phyloP scores from a whole-genome alignment of 176 grass and related monocot genomes.

The Aegilops sharonensis region DNA sequence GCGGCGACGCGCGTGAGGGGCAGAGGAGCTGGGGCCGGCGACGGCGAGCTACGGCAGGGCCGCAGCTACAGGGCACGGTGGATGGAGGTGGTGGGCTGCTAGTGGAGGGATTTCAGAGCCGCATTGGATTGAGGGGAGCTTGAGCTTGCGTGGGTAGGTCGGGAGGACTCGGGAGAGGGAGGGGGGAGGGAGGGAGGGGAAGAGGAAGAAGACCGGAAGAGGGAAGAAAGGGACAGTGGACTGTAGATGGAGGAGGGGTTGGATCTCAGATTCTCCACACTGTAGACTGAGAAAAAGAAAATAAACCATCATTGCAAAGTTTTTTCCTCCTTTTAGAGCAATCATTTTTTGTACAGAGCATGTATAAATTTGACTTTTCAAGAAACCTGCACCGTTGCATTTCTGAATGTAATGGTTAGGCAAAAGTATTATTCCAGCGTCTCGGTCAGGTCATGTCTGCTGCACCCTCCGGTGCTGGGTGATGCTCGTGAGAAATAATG shows the following conservation, averaged over 20 bases:
- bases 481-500: too few species aligned
- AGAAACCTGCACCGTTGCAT: background rate
- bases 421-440: too few species aligned
- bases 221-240: background rate
- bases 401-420: background rate
- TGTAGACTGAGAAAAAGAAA: background rate
- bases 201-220: background rate
- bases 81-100: background rate
- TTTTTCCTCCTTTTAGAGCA: background rate
- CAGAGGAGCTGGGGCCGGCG: background rate
- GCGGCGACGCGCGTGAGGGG: background rate
- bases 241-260: background rate
- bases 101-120: background rate
- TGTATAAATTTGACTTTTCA: background rate
- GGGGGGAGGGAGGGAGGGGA: background rate
- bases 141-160: slow-evolving; percentile 1
- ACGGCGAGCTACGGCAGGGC: background rate
- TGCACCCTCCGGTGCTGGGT: too few species aligned
- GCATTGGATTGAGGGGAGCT: slow-evolving; percentile 10
- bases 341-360: background rate
- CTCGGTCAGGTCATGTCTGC: too few species aligned
- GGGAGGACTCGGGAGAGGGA: background rate
- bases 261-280: slow-evolving; percentile 9
- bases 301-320: background rate
- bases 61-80: background rate